These are phyloP conservation scores for Citrullus colocynthis DNA, from an alignment of 306 rosid species.

Conservation along the genomic window DNA sequence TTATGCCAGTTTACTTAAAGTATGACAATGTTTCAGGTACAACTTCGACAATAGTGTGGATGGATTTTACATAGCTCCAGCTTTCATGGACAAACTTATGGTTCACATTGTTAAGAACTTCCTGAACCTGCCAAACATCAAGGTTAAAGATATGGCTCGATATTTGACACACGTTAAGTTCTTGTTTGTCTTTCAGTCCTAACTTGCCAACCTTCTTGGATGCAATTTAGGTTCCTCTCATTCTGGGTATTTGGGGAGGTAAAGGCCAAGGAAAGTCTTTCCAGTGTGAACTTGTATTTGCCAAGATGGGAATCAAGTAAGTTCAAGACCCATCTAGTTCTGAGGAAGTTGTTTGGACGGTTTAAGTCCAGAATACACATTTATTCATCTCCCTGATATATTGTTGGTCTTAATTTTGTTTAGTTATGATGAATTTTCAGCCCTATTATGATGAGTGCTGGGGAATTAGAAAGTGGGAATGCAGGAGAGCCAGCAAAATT, in stretches of 20 bases:
- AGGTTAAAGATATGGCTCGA: slow-evolving; percentile 16
- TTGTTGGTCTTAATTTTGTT: slow-evolving; percentile 3
- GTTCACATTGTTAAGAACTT: slow-evolving; percentile 80
- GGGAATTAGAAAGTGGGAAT: slow-evolving; percentile 89
- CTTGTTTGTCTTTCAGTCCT: background rate
- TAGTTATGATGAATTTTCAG: slow-evolving; percentile 21
- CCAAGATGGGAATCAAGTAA: slow-evolving; percentile 94
- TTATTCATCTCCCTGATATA: background rate
- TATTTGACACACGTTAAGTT: background rate
- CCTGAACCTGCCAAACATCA: slow-evolving; percentile 58
- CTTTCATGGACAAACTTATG: slow-evolving; percentile 73
- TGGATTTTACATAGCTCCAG: slow-evolving; percentile 79
- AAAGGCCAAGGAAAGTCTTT: slow-evolving; percentile 91
- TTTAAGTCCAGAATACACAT: no score
- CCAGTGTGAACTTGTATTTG: slow-evolving; percentile 87
- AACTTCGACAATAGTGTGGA: slow-evolving; percentile 49
- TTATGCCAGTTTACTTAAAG: background rate
- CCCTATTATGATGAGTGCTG: slow-evolving; percentile 92
- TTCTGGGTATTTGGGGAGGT: slow-evolving; percentile 94
- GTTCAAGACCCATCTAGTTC: slow-evolving; percentile 6
- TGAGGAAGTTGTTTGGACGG: background rate
- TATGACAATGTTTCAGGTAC: slow-evolving; percentile 21
- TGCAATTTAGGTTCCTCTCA: slow-evolving; percentile 54
- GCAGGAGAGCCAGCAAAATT: slow-evolving; percentile 92
- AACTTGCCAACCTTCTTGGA: background rate